Percentiles rank a stretch among this genome's conserved stretches.
Evolutionary conservation across 169 alveolate genomes (phyloP).

Genomic region (Amoebophrya sp.): DNA sequence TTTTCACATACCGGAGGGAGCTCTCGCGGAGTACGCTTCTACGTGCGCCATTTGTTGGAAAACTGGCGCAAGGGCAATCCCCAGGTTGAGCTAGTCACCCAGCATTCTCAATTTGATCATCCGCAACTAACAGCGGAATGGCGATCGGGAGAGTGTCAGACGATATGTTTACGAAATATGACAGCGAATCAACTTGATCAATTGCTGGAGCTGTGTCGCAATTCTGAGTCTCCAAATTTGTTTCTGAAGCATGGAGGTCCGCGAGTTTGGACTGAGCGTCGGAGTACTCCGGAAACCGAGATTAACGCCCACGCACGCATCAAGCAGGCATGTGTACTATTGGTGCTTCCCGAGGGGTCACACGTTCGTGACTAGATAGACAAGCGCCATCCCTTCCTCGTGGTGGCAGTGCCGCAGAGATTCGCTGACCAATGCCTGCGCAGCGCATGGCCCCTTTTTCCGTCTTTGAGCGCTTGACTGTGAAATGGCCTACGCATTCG

Average conservation of each 20-base stretch:
- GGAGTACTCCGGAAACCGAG: too few species aligned
- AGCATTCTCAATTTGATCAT: not conserved
- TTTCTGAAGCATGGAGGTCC: conserved; percentile 22
- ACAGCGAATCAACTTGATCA: not conserved
- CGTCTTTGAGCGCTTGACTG: too few species aligned
- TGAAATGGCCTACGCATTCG: too few species aligned
- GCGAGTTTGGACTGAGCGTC: conserved; percentile 18
- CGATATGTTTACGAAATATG: not conserved
- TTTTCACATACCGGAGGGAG: conserved; percentile 1
- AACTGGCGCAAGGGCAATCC: not conserved
- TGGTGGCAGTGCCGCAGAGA: too few species aligned
- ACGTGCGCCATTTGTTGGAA: not conserved
- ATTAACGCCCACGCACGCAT: too few species aligned
- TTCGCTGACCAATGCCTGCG: too few species aligned
- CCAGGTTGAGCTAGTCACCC: not conserved
- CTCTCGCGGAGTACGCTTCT: not conserved
- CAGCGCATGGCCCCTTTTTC: too few species aligned
- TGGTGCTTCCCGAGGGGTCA: too few species aligned
- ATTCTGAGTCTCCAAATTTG: not conserved
- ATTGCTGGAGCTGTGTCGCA: not conserved
- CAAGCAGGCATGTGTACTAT: too few species aligned
- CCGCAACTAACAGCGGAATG: not conserved
- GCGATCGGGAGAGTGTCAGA: not conserved
- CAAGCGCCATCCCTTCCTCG: too few species aligned
- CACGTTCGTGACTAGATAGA: too few species aligned